Percentiles rank a stretch among this genome's conserved stretches.
Evolutionary conservation across 495 filamentous ascomycete genomes (phyloP).

Genomic region (Aspergillus conjunctus): DNA sequence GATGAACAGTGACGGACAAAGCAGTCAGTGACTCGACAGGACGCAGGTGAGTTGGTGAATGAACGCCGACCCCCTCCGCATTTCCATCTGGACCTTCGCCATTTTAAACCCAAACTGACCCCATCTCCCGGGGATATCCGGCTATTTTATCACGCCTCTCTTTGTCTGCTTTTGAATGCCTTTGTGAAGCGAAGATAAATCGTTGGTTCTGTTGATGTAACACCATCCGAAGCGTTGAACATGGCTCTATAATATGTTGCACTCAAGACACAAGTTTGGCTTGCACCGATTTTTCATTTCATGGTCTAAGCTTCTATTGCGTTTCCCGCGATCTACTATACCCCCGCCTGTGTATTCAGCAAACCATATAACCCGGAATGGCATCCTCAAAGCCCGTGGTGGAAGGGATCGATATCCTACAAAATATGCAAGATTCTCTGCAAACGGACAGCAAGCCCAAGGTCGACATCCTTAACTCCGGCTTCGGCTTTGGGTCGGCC

Average conservation of each 20-base stretch:
- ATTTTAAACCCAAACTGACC: neutral
- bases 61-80: neutral
- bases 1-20: neutral
- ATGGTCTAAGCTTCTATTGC: neutral
- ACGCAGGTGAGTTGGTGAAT: neutral
- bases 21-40: neutral
- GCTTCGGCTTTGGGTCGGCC: conserved; percentile 3
- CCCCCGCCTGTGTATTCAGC: too few relatives aligned
- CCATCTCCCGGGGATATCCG: neutral
- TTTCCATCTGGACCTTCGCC: neutral
- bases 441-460: conserved; percentile 3
- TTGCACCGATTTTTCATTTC: neutral
- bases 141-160: neutral
- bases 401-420: conserved; percentile 6
- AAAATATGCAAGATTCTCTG: conserved; percentile 3
- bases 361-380: conserved; percentile 2
- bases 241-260: conserved; percentile 7
- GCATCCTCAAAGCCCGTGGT: neutral
- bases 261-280: neutral
- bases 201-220: neutral
- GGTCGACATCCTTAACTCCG: neutral
- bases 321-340: neutral
- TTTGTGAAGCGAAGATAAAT: neutral
- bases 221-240: neutral
- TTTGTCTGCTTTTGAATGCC: neutral